Conservation (phyloP, 495 filamentous ascomycete species). For the Penicillium crystallinum region DNA sequence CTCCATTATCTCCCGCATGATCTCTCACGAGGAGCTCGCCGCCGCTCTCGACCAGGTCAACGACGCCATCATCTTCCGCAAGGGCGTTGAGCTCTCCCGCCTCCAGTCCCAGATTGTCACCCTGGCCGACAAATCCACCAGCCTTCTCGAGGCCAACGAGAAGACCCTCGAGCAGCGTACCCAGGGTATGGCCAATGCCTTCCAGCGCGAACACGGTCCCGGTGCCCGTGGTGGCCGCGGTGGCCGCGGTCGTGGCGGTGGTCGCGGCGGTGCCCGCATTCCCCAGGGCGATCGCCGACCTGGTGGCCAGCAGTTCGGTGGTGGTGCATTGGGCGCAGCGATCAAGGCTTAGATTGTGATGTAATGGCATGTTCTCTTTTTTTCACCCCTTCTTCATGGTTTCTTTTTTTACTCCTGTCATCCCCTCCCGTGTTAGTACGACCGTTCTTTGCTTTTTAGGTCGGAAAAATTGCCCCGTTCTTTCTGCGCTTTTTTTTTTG, state of each 20-base stretch:
- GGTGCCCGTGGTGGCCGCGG: conserved; percentile 67
- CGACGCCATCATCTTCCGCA: conserved; percentile 95
- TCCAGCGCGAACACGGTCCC: conserved; percentile 78
- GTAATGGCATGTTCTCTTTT: conserved; percentile 37
- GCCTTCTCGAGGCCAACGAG: conserved; percentile 95
- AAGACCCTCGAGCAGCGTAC: conserved; percentile 94
- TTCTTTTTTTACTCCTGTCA: conserved; percentile 6
- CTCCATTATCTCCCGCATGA: conserved; percentile 98
- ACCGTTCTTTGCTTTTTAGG: conserved; percentile 10
- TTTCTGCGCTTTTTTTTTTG: conserved; percentile 10
- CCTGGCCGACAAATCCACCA: conserved; percentile 90
- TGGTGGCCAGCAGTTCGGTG: conserved; percentile 58
- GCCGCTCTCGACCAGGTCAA: conserved; percentile 98
- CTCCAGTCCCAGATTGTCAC: conserved; percentile 93
- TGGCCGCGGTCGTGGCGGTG: conserved; percentile 58
- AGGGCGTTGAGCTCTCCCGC: conserved; percentile 94
- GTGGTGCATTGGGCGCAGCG: conserved; percentile 59
- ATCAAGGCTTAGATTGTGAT: conserved; percentile 54
- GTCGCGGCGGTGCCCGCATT: conserved; percentile 58
- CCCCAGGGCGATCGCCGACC: conserved; percentile 46
- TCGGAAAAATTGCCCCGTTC: conserved; percentile 10
- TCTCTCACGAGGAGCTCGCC: conserved; percentile 94
- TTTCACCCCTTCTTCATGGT: conserved; percentile 10
- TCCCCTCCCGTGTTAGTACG: conserved; percentile 8
- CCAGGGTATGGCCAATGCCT: conserved; percentile 90